Base-by-base conservation (phyloP, 352 stramenopile species). In the Globisporangium echinulatum region DNA sequence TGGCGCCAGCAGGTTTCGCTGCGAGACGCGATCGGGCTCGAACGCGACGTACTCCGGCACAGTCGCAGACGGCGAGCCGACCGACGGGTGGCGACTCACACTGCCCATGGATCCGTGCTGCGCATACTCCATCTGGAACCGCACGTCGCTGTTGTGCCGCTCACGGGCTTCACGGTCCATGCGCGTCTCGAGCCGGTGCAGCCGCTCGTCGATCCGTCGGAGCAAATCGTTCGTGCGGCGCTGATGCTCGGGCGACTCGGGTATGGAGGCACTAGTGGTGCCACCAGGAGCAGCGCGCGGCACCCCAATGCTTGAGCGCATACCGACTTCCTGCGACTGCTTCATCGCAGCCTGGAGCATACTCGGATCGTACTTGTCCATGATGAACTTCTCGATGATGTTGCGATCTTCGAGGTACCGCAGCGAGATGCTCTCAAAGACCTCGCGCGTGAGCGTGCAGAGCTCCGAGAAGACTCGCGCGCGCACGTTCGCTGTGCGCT, bases 381-480 rank as follows among this genome's bases (percentile, higher is more conserved):
- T 90, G 63, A 92, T 92, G 59, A 91, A 88, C 58, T 88, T 86
- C 54, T 92, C 83, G 33, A 91, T 92, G 54, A 90, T 85, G 39
- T 64, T 82, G 14, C 83, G 79, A 43, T 92, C 83, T 40, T 92
- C 83, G 14, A 89, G 64, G 59, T 90, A 92, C 0, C 82, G 79
- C 42, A 79, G 60, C 13, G 80, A 90, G 25, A 92, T 89, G 47
- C 53, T 85, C 50, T 92, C 81, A 62, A 92, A 92, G 4, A 87
- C 71, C 33, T 90, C 80, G 7, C 83, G 73, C 1, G 83, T 90
- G 7, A 90, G 61, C 7, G 79, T 85, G 46, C 83, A 92, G 7
- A 92, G 70, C 62, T 92, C 83, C 0, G 79, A 88, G 56, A 92
- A 91, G 0, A 82, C 68, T 5, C 81, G 69, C 0, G 83, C 79